Evolutionary conservation across 441 rosid genomes (phyloP).

Genomic region (Aleurites moluccanus): DNA sequence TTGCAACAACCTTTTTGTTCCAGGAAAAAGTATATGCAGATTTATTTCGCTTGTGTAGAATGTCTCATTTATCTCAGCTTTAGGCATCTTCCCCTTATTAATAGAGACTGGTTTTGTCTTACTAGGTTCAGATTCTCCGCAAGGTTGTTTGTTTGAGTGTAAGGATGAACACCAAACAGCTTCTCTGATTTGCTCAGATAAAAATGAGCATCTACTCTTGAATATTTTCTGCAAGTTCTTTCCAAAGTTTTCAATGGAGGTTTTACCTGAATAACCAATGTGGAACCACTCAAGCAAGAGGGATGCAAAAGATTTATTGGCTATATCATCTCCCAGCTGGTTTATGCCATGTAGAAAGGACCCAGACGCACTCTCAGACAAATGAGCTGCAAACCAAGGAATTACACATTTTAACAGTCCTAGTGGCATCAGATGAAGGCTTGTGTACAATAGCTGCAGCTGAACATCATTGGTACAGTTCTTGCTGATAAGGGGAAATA

Average conservation of each 20-base stretch:
- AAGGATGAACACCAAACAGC: constrained; percentile 38
- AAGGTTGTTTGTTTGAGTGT: constrained; percentile 18
- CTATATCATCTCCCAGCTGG: constrained; percentile 31
- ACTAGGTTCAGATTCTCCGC: constrained; percentile 28
- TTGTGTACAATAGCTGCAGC: constrained; percentile 53
- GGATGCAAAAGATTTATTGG: constrained; percentile 42
- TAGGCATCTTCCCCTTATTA: constrained; percentile 31
- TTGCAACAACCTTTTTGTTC: constrained; percentile 27
- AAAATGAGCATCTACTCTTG: constrained; percentile 42
- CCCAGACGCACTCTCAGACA: constrained; percentile 58
- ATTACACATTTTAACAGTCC: constrained; percentile 67
- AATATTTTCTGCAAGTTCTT: constrained; percentile 51
- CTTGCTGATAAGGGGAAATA: constrained; percentile 51
- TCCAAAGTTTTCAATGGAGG: constrained; percentile 45
- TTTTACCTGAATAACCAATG: constrained; percentile 60
- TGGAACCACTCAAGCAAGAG: constrained; percentile 66
- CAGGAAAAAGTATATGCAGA: constrained; percentile 43
- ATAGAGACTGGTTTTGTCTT: constrained; percentile 28
- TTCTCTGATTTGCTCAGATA: constrained; percentile 37
- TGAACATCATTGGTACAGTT: constrained; percentile 56
- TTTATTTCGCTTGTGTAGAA: constrained; percentile 55
- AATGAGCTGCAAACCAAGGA: constrained; percentile 67
- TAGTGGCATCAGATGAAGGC: constrained; percentile 70
- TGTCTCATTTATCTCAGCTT: constrained; percentile 31
- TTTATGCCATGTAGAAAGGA: constrained; percentile 48